These are phyloP conservation scores for Syzygium aqueum DNA, from an alignment of 345 rosid species.

Conservation along the genomic window DNA sequence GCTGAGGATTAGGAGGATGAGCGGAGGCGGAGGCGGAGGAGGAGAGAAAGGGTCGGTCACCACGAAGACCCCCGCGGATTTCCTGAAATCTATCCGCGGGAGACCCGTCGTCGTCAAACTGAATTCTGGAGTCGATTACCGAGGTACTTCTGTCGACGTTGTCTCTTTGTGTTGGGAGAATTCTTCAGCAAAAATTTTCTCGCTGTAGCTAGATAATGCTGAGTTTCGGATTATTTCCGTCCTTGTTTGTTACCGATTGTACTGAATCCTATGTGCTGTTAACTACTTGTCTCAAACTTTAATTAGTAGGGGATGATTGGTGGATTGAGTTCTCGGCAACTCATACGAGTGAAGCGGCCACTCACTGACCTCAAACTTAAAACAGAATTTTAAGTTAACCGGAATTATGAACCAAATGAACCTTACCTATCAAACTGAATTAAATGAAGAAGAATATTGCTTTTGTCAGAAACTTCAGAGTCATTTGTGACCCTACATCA, in stretches of 20 bases:
- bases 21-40: constrained; percentile 49
- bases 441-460: neutral
- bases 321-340: rapidly evolving
- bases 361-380: neutral
- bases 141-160: constrained; percentile 34
- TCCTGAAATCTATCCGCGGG: constrained; percentile 91
- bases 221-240: neutral
- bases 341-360: rapidly evolving
- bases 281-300: neutral
- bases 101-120: constrained; percentile 89
- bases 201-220: neutral
- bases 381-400: neutral
- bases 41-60: constrained; percentile 35
- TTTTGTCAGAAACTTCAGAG: neutral
- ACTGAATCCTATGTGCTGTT: neutral
- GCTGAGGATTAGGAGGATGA: constrained; percentile 26
- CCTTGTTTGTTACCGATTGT: neutral
- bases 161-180: neutral
- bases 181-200: neutral
- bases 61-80: constrained; percentile 65
- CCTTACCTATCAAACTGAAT: neutral
- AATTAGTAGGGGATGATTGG: neutral
- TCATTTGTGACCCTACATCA: neutral
- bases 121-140: constrained; percentile 87
- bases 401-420: neutral